Evolutionary conservation across 163 green algal genomes (phyloP).

Genomic region (Botryococcus braunii): DNA sequence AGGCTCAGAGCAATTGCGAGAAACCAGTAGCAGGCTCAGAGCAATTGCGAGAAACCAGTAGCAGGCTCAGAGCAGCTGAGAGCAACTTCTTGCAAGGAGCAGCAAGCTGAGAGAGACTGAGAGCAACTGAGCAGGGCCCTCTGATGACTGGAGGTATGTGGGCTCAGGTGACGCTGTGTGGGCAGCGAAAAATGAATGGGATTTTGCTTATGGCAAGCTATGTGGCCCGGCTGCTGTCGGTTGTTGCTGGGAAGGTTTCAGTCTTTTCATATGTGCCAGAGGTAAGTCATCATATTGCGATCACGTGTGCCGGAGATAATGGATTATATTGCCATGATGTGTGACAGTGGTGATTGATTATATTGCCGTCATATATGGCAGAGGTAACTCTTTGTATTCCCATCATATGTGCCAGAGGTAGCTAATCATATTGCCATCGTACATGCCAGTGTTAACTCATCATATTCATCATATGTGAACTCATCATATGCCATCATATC

Average conservation of each 20-base stretch:
- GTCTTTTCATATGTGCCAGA: constrained; percentile 64
- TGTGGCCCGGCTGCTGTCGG: constrained; percentile 23
- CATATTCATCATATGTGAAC: too few relatives aligned
- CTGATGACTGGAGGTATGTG: not conserved
- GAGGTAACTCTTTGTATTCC: too few relatives aligned
- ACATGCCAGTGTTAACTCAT: constrained; percentile 62
- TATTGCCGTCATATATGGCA: too few relatives aligned
- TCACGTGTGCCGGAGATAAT: too few relatives aligned
- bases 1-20: too few relatives aligned
- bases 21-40: too few relatives aligned
- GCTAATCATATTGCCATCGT: too few relatives aligned
- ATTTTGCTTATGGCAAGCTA: constrained; percentile 23
- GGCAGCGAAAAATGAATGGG: constrained; percentile 33
- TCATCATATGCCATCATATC: too few relatives aligned
- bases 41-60: too few relatives aligned
- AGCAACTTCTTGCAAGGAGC: not conserved
- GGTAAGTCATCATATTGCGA: too few relatives aligned
- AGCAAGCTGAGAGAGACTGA: not conserved
- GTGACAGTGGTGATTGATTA: too few relatives aligned
- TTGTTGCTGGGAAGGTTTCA: constrained; percentile 7
- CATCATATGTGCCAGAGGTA: constrained; percentile 60
- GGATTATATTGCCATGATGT: too few relatives aligned
- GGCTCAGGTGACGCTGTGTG: constrained; percentile 25
- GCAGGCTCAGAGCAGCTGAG: not conserved
- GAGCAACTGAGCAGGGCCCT: not conserved